phyloP scores from a whole-genome alignment of 768 basidiomycete genomes.

The Calocera cornea region DNA sequence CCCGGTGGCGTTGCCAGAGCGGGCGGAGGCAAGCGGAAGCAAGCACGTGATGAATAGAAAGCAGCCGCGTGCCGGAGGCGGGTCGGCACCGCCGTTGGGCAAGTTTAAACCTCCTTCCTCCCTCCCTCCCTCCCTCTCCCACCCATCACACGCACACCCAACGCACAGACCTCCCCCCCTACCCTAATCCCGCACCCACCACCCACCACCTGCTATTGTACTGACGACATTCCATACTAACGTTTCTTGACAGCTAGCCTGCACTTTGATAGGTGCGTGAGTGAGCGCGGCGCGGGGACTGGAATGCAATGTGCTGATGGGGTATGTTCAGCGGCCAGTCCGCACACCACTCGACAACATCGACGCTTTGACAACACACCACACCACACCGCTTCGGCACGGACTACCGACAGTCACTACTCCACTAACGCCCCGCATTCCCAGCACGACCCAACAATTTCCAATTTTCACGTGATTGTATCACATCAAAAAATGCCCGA shows the following conservation, averaged over 20 bases:
- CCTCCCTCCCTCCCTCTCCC: not conserved
- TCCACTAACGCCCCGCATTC: too few relatives aligned
- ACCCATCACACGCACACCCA: not conserved
- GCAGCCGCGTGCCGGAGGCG: not conserved
- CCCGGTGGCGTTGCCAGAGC: not conserved
- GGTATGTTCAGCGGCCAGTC: not conserved
- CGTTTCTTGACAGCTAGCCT: not conserved
- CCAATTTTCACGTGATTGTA: too few relatives aligned
- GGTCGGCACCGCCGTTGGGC: not conserved
- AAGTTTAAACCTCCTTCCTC: not conserved
- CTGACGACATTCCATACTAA: not conserved
- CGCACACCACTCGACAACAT: not conserved
- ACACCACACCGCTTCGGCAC: too few relatives aligned
- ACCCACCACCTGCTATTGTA: not conserved
- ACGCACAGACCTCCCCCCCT: not conserved
- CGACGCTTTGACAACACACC: not conserved
- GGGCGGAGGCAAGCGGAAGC: not conserved
- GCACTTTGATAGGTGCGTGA: too few relatives aligned
- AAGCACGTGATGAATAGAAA: not conserved
- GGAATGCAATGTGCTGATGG: constrained; percentile 3
- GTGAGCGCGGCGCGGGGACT: too few relatives aligned
- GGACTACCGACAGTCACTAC: too few relatives aligned
- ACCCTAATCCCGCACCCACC: not conserved
- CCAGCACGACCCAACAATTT: too few relatives aligned
- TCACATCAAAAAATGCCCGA: too few relatives aligned